phyloP scores from a whole-genome alignment of 2,329 filamentous ascomycete genomes.

The Knufia petricola region DNA sequence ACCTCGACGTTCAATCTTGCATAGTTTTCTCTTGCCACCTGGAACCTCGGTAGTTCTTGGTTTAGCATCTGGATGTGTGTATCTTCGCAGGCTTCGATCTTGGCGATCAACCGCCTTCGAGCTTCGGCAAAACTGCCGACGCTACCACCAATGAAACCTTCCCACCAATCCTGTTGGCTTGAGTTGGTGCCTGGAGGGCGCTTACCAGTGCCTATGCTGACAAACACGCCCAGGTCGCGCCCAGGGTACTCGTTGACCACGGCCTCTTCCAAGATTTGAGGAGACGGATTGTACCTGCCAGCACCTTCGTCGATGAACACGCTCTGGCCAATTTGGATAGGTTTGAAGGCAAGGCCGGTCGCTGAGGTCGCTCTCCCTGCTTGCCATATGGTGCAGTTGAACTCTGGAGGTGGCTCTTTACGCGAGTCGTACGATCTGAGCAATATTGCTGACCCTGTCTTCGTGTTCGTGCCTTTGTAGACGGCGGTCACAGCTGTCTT shows the following conservation, averaged over 20 bases:
- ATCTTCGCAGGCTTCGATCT: conserved; percentile 90
- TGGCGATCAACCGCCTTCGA: conserved; percentile 68
- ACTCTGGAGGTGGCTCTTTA: conserved; percentile 80
- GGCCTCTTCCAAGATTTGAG: conserved; percentile 79
- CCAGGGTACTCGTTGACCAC: conserved; percentile 91
- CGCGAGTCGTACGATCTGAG: conserved; percentile 92
- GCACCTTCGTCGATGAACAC: conserved; percentile 87
- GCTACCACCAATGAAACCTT: conserved; percentile 62
- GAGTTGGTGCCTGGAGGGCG: conserved; percentile 62
- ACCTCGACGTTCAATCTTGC: conserved; percentile 95
- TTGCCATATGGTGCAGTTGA: conserved; percentile 94
- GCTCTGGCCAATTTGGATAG: conserved; percentile 85
- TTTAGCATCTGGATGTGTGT: conserved; percentile 80
- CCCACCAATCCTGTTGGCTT: conserved; percentile 73
- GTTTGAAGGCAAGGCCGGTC: conserved; percentile 88
- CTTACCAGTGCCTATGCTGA: conserved; percentile 91
- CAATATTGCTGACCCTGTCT: conserved; percentile 58
- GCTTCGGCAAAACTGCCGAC: conserved; percentile 89
- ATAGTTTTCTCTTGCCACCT: conserved; percentile 82
- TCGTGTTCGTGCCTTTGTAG: conserved; percentile 65
- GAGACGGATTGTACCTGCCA: conserved; percentile 85
- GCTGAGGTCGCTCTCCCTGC: conserved; percentile 89
- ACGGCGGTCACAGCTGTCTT: conserved; percentile 88
- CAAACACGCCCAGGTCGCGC: conserved; percentile 79
- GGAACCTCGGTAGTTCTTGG: conserved; percentile 65